Evolutionary conservation across 2,329 filamentous ascomycete genomes (phyloP).

Genomic region (Claviceps arundinis): DNA sequence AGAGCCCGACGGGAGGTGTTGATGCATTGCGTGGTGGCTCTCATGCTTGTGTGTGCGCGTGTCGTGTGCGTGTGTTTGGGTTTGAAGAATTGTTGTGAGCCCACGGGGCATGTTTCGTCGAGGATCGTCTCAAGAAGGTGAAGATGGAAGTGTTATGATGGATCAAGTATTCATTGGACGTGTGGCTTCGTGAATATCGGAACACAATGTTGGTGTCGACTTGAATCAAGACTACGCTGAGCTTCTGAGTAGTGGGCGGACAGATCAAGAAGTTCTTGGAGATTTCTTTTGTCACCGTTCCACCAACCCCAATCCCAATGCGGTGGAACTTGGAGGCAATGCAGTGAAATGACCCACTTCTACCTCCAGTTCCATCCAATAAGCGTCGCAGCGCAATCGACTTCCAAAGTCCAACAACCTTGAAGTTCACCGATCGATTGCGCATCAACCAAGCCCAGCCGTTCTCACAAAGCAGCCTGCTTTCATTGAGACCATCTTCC

Average conservation of each 20-base stretch:
- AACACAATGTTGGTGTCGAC: not conserved
- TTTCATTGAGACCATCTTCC: too few relatives aligned
- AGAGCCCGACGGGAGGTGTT: slow-evolving; percentile 33
- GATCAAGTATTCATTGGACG: too few relatives aligned
- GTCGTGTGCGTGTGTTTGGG: not conserved
- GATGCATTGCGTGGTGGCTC: slow-evolving; percentile 20
- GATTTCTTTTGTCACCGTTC: not conserved
- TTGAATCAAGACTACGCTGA: not conserved
- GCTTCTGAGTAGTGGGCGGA: not conserved
- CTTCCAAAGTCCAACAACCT: too few relatives aligned
- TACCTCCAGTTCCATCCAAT: too few relatives aligned
- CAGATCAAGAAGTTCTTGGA: not conserved
- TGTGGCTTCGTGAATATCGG: too few relatives aligned
- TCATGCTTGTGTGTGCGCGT: slow-evolving; percentile 20
- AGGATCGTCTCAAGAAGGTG: not conserved
- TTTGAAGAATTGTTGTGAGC: not conserved
- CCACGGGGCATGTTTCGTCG: too few relatives aligned
- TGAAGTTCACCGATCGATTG: too few relatives aligned
- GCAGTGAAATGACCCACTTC: too few relatives aligned
- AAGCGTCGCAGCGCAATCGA: too few relatives aligned
- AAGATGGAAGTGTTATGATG: too few relatives aligned
- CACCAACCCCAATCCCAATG: not conserved
- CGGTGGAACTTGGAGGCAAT: not conserved
- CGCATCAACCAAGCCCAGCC: too few relatives aligned
- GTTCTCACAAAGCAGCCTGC: too few relatives aligned